Conservation (phyloP, 2,329 filamentous ascomycete genomes). For the Pseudogymnoascus sp. region DNA sequence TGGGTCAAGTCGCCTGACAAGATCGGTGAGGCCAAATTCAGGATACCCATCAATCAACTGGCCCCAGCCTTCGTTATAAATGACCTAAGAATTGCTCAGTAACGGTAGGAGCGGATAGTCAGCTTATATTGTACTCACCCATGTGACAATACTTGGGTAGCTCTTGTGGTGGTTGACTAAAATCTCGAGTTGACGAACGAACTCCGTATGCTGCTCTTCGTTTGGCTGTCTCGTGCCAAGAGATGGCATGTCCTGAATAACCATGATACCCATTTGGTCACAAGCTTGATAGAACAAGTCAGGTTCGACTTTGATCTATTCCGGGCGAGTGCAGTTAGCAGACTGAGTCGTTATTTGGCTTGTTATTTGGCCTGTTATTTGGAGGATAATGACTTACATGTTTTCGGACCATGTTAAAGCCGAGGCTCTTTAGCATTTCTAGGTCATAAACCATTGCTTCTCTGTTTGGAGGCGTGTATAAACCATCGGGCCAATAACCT, state of each 20-base stretch:
- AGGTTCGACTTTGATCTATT: constrained; percentile 55
- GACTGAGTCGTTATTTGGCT: too few species aligned
- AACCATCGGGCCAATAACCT: constrained; percentile 62
- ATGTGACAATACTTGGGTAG: constrained; percentile 56
- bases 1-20: constrained; percentile 49
- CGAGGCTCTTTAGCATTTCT: constrained; percentile 52
- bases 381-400: constrained; percentile 40
- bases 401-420: constrained; percentile 64
- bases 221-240: constrained; percentile 37
- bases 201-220: constrained; percentile 50
- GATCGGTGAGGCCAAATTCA: constrained; percentile 47
- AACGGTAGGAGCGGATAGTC: background rate
- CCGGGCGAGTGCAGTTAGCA: constrained; percentile 17
- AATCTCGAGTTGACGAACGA: constrained; percentile 47
- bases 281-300: constrained; percentile 60
- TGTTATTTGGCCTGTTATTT: constrained; percentile 8
- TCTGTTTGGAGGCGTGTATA: constrained; percentile 54
- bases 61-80: constrained; percentile 68
- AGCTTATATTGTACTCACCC: constrained; percentile 35
- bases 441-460: constrained; percentile 63
- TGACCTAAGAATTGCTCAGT: constrained; percentile 35
- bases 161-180: constrained; percentile 31
- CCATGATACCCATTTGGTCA: constrained; percentile 50
- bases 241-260: constrained; percentile 66
- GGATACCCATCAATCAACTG: constrained; percentile 45